A percentile compares a stretch with the other conserved stretches of the same genome.
These are phyloP conservation scores for Colletotrichum sp. DNA, from an alignment of 2,329 filamentous ascomycete genomes.

Conservation along the genomic window DNA sequence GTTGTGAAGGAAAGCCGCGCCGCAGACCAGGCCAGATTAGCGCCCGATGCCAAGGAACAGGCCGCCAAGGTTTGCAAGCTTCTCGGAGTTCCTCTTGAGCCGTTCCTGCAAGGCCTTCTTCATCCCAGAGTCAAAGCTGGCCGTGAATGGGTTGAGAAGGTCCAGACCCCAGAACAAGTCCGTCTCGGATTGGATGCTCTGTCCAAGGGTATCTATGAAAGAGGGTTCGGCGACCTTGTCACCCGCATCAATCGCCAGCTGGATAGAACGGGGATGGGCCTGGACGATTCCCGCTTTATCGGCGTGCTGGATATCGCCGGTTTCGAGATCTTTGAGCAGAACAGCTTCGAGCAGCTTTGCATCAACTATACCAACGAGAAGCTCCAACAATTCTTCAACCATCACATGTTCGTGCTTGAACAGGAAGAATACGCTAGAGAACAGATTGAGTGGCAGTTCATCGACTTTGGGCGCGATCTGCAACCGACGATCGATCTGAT, in stretches of 20 bases:
- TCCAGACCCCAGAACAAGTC: constrained; percentile 96
- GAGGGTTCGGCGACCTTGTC: constrained; percentile 92
- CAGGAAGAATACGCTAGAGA: constrained; percentile 98
- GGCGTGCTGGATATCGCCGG: constrained; percentile 98
- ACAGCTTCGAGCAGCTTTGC: constrained; percentile 98
- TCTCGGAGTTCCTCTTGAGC: constrained; percentile 82
- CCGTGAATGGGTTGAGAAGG: constrained; percentile 97
- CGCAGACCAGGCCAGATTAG: constrained; percentile 86
- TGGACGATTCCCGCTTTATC: constrained; percentile 93
- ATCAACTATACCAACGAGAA: constrained; percentile 99
- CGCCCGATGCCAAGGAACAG: constrained; percentile 75
- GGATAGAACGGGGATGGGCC: constrained; percentile 77
- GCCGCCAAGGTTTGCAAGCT: constrained; percentile 82
- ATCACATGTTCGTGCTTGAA: constrained; percentile 99
- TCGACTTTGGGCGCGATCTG: constrained; percentile 95
- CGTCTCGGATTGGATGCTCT: constrained; percentile 88
- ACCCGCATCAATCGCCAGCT: constrained; percentile 90
- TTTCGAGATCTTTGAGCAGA: constrained; percentile 98
- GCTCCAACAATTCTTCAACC: constrained; percentile 98
- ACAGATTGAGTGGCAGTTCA: constrained; percentile 99
- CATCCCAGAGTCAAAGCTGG: constrained; percentile 96
- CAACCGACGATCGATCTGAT: constrained; percentile 98
- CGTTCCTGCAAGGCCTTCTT: constrained; percentile 86
- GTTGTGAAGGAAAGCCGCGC: constrained; percentile 90
- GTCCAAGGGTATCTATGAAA: constrained; percentile 96